These are phyloP conservation scores for Gymnopilus dilepis DNA, from an alignment of 768 basidiomycete genomes.

Conservation along the genomic window DNA sequence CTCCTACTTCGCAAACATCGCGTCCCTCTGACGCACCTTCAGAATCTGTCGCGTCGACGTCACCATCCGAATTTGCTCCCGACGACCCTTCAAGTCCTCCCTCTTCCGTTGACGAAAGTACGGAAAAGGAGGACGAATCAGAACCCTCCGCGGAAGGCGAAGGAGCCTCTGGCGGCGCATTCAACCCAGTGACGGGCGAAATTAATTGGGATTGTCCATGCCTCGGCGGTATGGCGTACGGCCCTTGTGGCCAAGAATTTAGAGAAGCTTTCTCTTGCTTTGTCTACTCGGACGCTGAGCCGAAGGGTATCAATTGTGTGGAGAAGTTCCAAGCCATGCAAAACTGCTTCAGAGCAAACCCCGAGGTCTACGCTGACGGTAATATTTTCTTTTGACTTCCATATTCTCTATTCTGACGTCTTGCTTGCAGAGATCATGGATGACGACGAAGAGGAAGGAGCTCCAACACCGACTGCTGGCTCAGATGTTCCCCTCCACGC, in stretches of 20 bases:
- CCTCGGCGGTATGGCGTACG: slow-evolving; percentile 98
- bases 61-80: slow-evolving; percentile 14
- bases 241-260: slow-evolving; percentile 93
- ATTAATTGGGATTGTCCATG: slow-evolving; percentile 99
- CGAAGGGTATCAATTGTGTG: slow-evolving; percentile 97
- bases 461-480: background rate
- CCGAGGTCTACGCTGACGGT: slow-evolving; percentile 96
- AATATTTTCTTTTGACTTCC: slow-evolving; percentile 33
- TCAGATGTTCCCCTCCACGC: slow-evolving; percentile 1
- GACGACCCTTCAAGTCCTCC: slow-evolving; percentile 25
- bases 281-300: slow-evolving; percentile 90
- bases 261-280: slow-evolving; percentile 97
- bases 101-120: slow-evolving; percentile 13
- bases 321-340: slow-evolving; percentile 99
- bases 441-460: slow-evolving; percentile 62
- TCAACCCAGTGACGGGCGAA: slow-evolving; percentile 96
- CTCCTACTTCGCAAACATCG: slow-evolving; percentile 15
- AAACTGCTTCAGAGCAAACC: slow-evolving; percentile 94
- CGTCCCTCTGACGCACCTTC: slow-evolving; percentile 10
- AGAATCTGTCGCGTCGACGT: slow-evolving; percentile 11
- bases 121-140: slow-evolving; percentile 6
- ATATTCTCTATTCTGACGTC: slow-evolving; percentile 12
- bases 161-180: slow-evolving; percentile 57
- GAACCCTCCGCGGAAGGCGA: slow-evolving; percentile 20
- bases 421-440: slow-evolving; percentile 63